Conservation (phyloP, 495 filamentous ascomycete genomes). For the Penicillium nucicola region DNA sequence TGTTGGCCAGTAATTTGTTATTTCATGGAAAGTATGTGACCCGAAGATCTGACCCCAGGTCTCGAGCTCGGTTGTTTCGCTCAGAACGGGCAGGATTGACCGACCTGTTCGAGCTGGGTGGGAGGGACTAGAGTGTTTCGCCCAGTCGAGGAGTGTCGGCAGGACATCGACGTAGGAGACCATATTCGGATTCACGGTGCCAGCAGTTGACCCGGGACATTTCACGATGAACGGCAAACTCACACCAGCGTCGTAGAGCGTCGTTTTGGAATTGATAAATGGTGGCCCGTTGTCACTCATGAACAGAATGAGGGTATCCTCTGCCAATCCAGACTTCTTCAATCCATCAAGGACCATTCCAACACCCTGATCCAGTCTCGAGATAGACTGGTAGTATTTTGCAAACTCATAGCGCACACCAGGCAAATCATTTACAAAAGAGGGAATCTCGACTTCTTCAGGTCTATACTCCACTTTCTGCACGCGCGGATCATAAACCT, state of each 20-base stretch:
- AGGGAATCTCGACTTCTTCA: slow-evolving; percentile 29
- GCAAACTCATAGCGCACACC: slow-evolving; percentile 37
- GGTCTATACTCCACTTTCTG: slow-evolving; percentile 10
- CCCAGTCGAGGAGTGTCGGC: slow-evolving; percentile 41
- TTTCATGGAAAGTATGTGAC: slow-evolving; percentile 50
- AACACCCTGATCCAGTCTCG: slow-evolving; percentile 38
- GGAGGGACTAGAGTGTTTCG: slow-evolving; percentile 10
- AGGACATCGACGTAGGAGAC: slow-evolving; percentile 46
- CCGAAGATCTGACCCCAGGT: slow-evolving; percentile 35
- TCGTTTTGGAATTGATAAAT: slow-evolving; percentile 49
- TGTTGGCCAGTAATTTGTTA: slow-evolving; percentile 47
- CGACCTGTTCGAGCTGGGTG: slow-evolving; percentile 18
- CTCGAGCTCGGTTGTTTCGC: slow-evolving; percentile 14
- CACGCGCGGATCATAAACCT: slow-evolving; percentile 14
- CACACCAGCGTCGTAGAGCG: slow-evolving; percentile 44
- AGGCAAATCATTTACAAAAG: slow-evolving; percentile 34
- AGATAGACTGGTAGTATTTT: slow-evolving; percentile 42
- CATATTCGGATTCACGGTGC: slow-evolving; percentile 38
- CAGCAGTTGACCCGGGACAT: slow-evolving; percentile 19
- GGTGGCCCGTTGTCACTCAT: slow-evolving; percentile 46
- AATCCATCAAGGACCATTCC: slow-evolving; percentile 37
- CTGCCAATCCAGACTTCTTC: slow-evolving; percentile 19
- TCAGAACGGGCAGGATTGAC: slow-evolving; percentile 39
- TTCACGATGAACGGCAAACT: slow-evolving; percentile 40
- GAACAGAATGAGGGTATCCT: slow-evolving; percentile 42